Evolutionary conservation across 2,329 filamentous ascomycete species (phyloP).

Genomic region (Epichloe elymi): DNA sequence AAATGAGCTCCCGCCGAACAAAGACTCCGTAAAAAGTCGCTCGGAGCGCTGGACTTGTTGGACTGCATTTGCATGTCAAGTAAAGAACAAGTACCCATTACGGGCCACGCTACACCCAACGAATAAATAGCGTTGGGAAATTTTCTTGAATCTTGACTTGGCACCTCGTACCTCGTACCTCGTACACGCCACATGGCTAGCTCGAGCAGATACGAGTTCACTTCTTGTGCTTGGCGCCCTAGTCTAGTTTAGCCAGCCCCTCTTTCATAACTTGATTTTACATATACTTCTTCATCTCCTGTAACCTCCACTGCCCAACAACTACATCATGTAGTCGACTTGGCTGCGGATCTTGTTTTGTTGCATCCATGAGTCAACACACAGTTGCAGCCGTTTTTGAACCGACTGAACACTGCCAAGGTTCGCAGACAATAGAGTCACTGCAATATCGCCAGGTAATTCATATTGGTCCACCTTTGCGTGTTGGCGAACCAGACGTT

Average conservation of each 20-base stretch:
- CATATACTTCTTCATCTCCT: not conserved
- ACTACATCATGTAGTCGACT: constrained; percentile 3
- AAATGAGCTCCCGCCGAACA: not conserved
- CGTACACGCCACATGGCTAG: not conserved
- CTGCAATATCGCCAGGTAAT: not conserved
- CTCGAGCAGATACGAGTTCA: not conserved
- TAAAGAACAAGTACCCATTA: too few relatives aligned
- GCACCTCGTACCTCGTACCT: not conserved
- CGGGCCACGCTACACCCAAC: too few relatives aligned
- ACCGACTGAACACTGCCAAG: not conserved
- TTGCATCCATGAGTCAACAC: constrained; percentile 1
- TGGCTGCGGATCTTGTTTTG: not conserved
- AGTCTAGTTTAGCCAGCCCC: not conserved
- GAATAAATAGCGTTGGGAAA: too few relatives aligned
- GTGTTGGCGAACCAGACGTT: not conserved
- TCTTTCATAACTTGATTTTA: not conserved
- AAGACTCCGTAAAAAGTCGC: too few relatives aligned
- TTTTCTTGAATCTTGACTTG: too few relatives aligned
- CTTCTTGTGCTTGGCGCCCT: not conserved
- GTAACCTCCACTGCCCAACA: not conserved
- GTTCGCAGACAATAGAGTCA: not conserved
- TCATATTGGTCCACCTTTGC: not conserved
- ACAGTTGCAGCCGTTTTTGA: not conserved
- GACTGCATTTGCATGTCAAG: too few relatives aligned
- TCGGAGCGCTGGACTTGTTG: too few relatives aligned